Conservation (phyloP, 2,329 filamentous ascomycete species). For the Colletotrichum sp. region DNA sequence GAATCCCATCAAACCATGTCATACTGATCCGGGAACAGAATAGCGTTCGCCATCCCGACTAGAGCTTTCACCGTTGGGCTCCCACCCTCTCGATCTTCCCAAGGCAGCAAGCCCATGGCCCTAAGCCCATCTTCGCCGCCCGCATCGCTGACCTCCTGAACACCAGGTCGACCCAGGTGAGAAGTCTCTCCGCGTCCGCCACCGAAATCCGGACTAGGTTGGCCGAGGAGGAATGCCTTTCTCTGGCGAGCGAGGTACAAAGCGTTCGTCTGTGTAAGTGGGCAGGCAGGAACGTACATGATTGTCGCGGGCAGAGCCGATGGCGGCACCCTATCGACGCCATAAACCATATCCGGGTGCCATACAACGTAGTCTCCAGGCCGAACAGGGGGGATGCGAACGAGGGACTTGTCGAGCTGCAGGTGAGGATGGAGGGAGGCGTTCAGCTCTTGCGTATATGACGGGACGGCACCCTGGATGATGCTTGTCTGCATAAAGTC, state of each 20-base stretch:
- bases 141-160: slow-evolving; percentile 40
- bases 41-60: slow-evolving; percentile 40
- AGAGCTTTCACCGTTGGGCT: slow-evolving; percentile 36
- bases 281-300: slow-evolving; percentile 45
- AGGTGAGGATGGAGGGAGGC: slow-evolving; percentile 75
- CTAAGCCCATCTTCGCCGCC: slow-evolving; percentile 43
- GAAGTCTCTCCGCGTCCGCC: slow-evolving; percentile 36
- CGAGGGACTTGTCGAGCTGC: slow-evolving; percentile 68
- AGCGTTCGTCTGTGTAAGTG: slow-evolving; percentile 60
- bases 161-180: slow-evolving; percentile 37
- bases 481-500: slow-evolving; percentile 47
- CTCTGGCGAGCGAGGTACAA: slow-evolving; percentile 61
- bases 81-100: slow-evolving; percentile 39
- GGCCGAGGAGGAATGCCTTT: slow-evolving; percentile 44
- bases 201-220: slow-evolving; percentile 43
- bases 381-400: slow-evolving; percentile 69
- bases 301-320: slow-evolving; percentile 26
- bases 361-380: slow-evolving; percentile 80
- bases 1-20: slow-evolving; percentile 24
- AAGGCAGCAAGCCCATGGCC: slow-evolving; percentile 45
- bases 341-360: slow-evolving; percentile 74
- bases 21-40: slow-evolving; percentile 45
- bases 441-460: slow-evolving; percentile 73
- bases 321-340: slow-evolving; percentile 60
- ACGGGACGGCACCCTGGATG: slow-evolving; percentile 74